Evolutionary conservation across 805 yeast species (phyloP).

Genomic region (Sugiyamaella mastotermitis): DNA sequence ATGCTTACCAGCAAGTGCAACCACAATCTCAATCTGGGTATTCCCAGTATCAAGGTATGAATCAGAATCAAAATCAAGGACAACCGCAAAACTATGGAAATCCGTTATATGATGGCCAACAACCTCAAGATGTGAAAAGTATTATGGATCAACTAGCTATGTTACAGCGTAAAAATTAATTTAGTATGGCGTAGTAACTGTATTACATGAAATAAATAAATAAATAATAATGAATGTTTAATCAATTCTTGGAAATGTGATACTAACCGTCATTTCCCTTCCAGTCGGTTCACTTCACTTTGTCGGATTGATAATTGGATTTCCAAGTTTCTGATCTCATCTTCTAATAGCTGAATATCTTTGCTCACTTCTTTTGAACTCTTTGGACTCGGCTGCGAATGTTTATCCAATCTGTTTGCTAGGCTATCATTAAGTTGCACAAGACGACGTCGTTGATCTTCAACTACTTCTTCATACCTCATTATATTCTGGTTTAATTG

Average conservation of each 20-base stretch:
- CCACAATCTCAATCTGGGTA: slow-evolving; percentile 67
- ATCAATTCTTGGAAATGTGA: too few species aligned
- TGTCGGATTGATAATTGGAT: slow-evolving; percentile 13
- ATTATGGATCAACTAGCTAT: slow-evolving; percentile 23
- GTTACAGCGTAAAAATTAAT: too few species aligned
- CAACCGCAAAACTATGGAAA: not conserved
- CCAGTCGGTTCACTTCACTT: slow-evolving; percentile 11
- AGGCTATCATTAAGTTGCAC: slow-evolving; percentile 11
- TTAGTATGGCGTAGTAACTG: not conserved
- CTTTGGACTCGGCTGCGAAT: slow-evolving; percentile 7
- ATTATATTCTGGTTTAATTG: slow-evolving; percentile 35
- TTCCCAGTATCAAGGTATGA: too few species aligned
- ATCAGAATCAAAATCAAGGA: slow-evolving; percentile 22
- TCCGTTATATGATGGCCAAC: slow-evolving; percentile 2
- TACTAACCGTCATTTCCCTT: too few species aligned
- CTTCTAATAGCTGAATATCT: slow-evolving; percentile 12
- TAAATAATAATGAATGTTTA: not conserved
- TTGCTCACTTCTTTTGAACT: not conserved
- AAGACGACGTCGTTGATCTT: slow-evolving; percentile 39
- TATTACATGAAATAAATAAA: not conserved
- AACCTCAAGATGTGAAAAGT: slow-evolving; percentile 21
- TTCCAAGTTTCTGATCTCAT: slow-evolving; percentile 17
- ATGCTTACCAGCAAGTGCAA: slow-evolving; percentile 65
- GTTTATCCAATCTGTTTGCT: slow-evolving; percentile 13
- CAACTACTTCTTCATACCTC: slow-evolving; percentile 38